Conservation (phyloP, 495 filamentous ascomycete genomes). For the Talaromyces thailandensis region DNA sequence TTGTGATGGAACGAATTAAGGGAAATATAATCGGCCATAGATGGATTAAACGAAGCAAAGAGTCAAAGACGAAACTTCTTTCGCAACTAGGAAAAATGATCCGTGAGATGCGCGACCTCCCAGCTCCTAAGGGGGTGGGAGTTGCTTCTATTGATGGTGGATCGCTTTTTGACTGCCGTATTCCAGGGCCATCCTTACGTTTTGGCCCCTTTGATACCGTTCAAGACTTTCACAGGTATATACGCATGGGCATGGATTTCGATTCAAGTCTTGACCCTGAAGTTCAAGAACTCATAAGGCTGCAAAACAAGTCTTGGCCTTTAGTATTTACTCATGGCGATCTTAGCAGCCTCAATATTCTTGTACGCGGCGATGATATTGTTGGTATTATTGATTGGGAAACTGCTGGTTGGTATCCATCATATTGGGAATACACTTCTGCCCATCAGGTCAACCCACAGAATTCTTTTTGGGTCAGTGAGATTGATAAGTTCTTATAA, state of each 20-base stretch:
- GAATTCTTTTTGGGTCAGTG: slow-evolving; percentile 34
- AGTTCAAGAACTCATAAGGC: slow-evolving; percentile 28
- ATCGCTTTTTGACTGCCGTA: slow-evolving; percentile 29
- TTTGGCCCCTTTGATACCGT: slow-evolving; percentile 33
- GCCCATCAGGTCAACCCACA: slow-evolving; percentile 40
- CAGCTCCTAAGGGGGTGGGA: slow-evolving; percentile 20
- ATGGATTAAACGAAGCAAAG: slow-evolving; percentile 22
- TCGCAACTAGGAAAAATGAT: slow-evolving; percentile 31
- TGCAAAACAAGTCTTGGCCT: slow-evolving; percentile 18
- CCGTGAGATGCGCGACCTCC: slow-evolving; percentile 29
- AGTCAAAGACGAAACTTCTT: slow-evolving; percentile 34
- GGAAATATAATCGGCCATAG: slow-evolving; percentile 29
- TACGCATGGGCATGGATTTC: slow-evolving; percentile 28
- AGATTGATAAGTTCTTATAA: slow-evolving; percentile 41
- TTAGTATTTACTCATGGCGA: slow-evolving; percentile 10
- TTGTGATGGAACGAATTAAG: slow-evolving; percentile 42
- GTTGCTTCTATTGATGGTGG: slow-evolving; percentile 34
- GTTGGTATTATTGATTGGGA: slow-evolving; percentile 47
- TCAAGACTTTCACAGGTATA: slow-evolving; percentile 34
- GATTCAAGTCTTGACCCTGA: slow-evolving; percentile 17
- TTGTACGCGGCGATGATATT: slow-evolving; percentile 26
- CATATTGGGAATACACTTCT: slow-evolving; percentile 45
- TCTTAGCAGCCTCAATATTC: slow-evolving; percentile 34
- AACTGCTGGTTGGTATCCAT: slow-evolving; percentile 40
- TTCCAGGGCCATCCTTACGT: slow-evolving; percentile 17